Percentiles rank a stretch among this genome's conserved stretches.
Evolutionary conservation across 352 stramenopile genomes (phyloP).

Genomic region (Phytophthora sojae): DNA sequence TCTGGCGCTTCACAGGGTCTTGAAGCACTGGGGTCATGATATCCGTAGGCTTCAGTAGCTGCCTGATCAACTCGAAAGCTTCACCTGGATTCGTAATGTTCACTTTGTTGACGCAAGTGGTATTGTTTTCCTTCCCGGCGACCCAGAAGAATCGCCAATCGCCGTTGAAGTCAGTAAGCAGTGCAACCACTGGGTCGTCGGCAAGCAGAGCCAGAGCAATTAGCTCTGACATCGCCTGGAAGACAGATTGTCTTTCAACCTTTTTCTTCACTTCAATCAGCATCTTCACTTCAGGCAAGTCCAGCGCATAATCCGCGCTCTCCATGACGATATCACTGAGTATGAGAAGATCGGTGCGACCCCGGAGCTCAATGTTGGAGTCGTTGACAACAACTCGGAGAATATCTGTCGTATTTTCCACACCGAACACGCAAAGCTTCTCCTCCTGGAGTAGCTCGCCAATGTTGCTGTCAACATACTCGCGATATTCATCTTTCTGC

Average conservation of each 20-base stretch:
- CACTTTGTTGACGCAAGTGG: too few species aligned
- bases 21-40: too few species aligned
- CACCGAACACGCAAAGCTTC: slow-evolving; percentile 49
- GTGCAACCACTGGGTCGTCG: slow-evolving; percentile 47
- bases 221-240: slow-evolving; percentile 51
- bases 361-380: slow-evolving; percentile 43
- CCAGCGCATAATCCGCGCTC: too few species aligned
- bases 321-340: slow-evolving; percentile 43
- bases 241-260: slow-evolving; percentile 43
- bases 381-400: too few species aligned
- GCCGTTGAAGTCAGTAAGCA: slow-evolving; percentile 51
- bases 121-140: slow-evolving; percentile 36
- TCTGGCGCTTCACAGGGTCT: slow-evolving; percentile 51
- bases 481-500: too few species aligned
- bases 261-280: slow-evolving; percentile 55
- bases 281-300: slow-evolving; percentile 53
- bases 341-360: slow-evolving; percentile 54
- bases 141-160: slow-evolving; percentile 59
- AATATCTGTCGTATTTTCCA: too few species aligned
- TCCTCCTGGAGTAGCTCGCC: too few species aligned
- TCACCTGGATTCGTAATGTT: too few species aligned
- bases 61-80: slow-evolving; percentile 47
- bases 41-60: too few species aligned
- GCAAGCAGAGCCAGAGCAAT: slow-evolving; percentile 54
- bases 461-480: too few species aligned